Evolutionary conservation across 768 basidiomycete genomes (phyloP).

Genomic region (Kondoa malvinella): DNA sequence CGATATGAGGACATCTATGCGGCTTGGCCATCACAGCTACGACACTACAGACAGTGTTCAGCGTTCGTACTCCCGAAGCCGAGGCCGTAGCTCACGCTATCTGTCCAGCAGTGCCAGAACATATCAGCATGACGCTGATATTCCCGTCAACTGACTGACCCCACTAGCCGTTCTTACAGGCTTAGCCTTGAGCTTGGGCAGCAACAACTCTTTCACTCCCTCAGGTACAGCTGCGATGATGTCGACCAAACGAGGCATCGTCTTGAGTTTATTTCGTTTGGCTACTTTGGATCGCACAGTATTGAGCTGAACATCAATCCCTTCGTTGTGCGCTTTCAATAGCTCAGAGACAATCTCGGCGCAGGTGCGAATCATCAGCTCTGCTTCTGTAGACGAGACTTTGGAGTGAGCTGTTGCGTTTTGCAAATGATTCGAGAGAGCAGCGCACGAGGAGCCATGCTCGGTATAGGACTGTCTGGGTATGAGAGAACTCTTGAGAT

Average conservation of each 20-base stretch:
- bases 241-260: constrained; percentile 83
- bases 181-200: constrained; percentile 77
- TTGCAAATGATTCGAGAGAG: not conserved
- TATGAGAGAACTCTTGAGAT: too few relatives aligned
- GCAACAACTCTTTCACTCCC: constrained; percentile 77
- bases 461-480: not conserved
- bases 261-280: constrained; percentile 72
- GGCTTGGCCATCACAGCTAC: constrained; percentile 99
- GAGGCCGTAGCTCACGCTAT: not conserved
- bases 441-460: not conserved
- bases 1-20: constrained; percentile 97
- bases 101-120: not conserved
- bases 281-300: constrained; percentile 69
- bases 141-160: constrained; percentile 38
- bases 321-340: constrained; percentile 67
- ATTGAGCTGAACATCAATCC: constrained; percentile 65
- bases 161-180: constrained; percentile 95
- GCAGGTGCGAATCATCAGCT: constrained; percentile 71
- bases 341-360: constrained; percentile 88
- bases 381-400: constrained; percentile 40
- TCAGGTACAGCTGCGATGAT: constrained; percentile 97
- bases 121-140: not conserved
- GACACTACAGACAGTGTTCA: constrained; percentile 57
- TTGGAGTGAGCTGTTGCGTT: not conserved
- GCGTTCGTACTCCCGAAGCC: not conserved